Conservation (phyloP, 2,329 filamentous ascomycete genomes). For the Alternaria infectoria region DNA sequence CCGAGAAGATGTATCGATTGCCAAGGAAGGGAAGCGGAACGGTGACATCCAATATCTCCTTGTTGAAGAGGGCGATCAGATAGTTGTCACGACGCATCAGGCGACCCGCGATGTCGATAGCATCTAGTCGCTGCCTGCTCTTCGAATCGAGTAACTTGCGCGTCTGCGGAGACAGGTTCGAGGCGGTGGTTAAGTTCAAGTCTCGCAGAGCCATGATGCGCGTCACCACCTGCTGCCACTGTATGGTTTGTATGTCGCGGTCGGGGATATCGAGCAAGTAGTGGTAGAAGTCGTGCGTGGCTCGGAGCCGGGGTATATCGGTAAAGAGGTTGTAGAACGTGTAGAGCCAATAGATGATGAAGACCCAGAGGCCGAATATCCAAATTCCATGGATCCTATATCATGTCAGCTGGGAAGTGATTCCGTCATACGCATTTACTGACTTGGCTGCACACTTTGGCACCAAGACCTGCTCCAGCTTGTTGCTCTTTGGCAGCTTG, state of each 20-base stretch:
- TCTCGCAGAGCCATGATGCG: conserved; percentile 85
- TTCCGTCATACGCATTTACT: not conserved
- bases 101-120: conserved; percentile 95
- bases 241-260: conserved; percentile 89
- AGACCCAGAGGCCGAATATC: conserved; percentile 82
- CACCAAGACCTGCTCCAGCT: conserved; percentile 66
- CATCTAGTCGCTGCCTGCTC: conserved; percentile 92
- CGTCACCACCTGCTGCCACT: conserved; percentile 89
- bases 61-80: conserved; percentile 95
- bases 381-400: conserved; percentile 73
- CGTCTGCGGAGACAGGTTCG: conserved; percentile 63
- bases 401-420: not conserved
- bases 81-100: conserved; percentile 98
- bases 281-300: conserved; percentile 85
- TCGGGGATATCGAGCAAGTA: conserved; percentile 83
- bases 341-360: conserved; percentile 84
- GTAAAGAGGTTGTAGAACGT: conserved; percentile 76
- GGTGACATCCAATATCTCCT: conserved; percentile 87
- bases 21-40: conserved; percentile 84
- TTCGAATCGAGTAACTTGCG: conserved; percentile 75
- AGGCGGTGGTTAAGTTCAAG: conserved; percentile 82
- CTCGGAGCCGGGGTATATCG: conserved; percentile 73
- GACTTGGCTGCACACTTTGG: conserved; percentile 71
- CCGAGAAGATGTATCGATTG: conserved; percentile 82
- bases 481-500: conserved; percentile 71